Evolutionary conservation across 768 basidiomycete species (phyloP).

Genomic region (Hypholoma fasciculare): DNA sequence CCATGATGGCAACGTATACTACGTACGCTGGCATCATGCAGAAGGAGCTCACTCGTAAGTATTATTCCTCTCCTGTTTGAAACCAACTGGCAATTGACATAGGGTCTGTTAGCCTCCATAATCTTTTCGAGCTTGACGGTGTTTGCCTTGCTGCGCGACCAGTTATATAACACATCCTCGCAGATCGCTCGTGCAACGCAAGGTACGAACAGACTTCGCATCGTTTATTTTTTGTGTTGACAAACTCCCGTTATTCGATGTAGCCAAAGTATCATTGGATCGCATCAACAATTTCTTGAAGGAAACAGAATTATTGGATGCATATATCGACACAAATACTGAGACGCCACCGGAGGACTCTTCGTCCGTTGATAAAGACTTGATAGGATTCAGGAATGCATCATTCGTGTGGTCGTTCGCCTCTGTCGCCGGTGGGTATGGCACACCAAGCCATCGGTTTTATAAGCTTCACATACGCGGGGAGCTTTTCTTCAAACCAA

Average conservation of each 20-base stretch:
- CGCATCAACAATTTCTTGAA: constrained; percentile 43
- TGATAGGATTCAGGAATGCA: constrained; percentile 38
- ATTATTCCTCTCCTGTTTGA: background rate
- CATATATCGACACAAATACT: constrained; percentile 23
- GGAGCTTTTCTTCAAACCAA: constrained; percentile 51
- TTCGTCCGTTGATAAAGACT: background rate
- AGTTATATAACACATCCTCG: constrained; percentile 39
- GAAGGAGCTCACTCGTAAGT: constrained; percentile 31
- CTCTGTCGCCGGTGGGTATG: constrained; percentile 26
- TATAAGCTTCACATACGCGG: constrained; percentile 52
- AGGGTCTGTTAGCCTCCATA: constrained; percentile 29
- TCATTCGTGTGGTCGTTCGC: constrained; percentile 51
- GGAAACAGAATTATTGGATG: constrained; percentile 48
- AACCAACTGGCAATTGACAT: background rate
- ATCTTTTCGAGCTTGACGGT: constrained; percentile 58
- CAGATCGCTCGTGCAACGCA: constrained; percentile 19
- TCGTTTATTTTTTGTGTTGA: background rate
- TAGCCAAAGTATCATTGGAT: constrained; percentile 63
- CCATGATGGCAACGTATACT: constrained; percentile 65
- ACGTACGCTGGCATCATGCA: constrained; percentile 49
- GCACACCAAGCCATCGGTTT: constrained; percentile 38
- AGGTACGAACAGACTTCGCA: constrained; percentile 3
- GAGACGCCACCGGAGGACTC: background rate
- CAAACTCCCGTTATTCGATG: background rate
- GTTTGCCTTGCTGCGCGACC: constrained; percentile 59